A percentile compares a stretch with the other conserved stretches of the same genome.
phyloP scores from a whole-genome alignment of 2,329 filamentous ascomycete species.

The Fusarium anthophilum region DNA sequence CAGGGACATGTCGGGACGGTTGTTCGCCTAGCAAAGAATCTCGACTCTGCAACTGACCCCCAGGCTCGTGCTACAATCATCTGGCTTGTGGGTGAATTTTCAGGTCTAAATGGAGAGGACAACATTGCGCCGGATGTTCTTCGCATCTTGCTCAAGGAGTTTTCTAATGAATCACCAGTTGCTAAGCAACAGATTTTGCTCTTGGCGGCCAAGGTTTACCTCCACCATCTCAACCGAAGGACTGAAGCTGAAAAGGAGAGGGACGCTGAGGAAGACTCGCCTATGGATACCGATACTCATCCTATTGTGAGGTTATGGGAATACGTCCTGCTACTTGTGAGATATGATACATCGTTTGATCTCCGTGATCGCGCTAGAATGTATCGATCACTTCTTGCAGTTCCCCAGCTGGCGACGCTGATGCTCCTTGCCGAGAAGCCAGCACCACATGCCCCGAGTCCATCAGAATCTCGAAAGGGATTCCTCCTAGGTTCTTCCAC shows the following conservation, averaged over 20 bases:
- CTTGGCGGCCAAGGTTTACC: conserved; percentile 94
- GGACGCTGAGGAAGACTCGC: conserved; percentile 45
- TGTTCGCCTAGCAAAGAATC: conserved; percentile 86
- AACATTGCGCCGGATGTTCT: conserved; percentile 95
- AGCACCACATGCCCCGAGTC: conserved; percentile 88
- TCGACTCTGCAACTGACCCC: conserved; percentile 87
- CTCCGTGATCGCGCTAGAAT: conserved; percentile 90
- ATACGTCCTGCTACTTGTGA: conserved; percentile 83
- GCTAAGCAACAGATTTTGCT: conserved; percentile 93
- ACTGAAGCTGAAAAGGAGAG: conserved; percentile 53
- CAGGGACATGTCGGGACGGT: conserved; percentile 84
- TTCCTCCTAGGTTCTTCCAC: conserved; percentile 86
- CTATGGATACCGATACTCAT: conserved; percentile 57
- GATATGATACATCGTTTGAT: conserved; percentile 95
- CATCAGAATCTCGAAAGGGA: conserved; percentile 82
- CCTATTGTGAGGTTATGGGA: conserved; percentile 82
- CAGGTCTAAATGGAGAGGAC: conserved; percentile 79
- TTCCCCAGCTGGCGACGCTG: conserved; percentile 87
- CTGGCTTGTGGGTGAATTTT: conserved; percentile 96
- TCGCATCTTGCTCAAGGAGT: conserved; percentile 86
- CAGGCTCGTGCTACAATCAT: conserved; percentile 93
- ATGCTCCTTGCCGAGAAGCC: conserved; percentile 95
- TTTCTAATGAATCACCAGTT: conserved; percentile 82
- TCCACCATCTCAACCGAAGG: conserved; percentile 82
- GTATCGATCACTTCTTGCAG: conserved; percentile 83